A percentile compares a stretch with the other conserved stretches of the same genome.
Evolutionary conservation across 2,329 filamentous ascomycete species (phyloP).

Genomic region (Penicillium occitanis): DNA sequence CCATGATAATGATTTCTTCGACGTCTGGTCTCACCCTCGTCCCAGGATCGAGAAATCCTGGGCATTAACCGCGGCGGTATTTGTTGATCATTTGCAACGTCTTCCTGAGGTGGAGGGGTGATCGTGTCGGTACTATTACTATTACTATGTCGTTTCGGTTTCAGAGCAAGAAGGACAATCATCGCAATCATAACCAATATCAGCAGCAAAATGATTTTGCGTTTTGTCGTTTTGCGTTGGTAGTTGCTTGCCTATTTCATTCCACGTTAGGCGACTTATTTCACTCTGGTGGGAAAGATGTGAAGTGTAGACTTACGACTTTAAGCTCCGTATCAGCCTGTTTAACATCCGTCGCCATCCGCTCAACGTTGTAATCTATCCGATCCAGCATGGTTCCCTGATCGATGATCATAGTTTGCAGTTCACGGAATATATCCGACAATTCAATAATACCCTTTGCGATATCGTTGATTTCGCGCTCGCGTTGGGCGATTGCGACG

Average conservation of each 20-base stretch:
- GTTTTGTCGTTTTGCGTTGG: conserved; percentile 82
- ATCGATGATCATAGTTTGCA: conserved; percentile 93
- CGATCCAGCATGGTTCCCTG: conserved; percentile 89
- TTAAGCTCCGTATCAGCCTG: conserved; percentile 88
- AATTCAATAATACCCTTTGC: conserved; percentile 97
- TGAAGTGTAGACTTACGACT: conserved; percentile 52
- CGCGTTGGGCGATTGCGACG: conserved; percentile 80
- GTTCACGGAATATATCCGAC: conserved; percentile 91
- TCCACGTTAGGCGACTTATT: not conserved
- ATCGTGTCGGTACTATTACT: conserved; percentile 23
- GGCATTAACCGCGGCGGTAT: conserved; percentile 5
- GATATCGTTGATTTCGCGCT: conserved; percentile 96
- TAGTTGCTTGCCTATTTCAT: conserved; percentile 69
- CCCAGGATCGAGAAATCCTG: not conserved
- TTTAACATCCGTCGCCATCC: conserved; percentile 91
- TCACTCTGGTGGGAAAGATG: not conserved
- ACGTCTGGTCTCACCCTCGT: not conserved
- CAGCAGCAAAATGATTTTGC: conserved; percentile 89
- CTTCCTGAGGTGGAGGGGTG: not conserved
- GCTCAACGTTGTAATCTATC: conserved; percentile 97
- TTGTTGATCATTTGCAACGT: not conserved
- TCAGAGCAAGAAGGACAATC: conserved; percentile 79
- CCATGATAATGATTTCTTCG: not conserved
- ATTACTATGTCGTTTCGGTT: conserved; percentile 59
- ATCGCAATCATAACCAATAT: conserved; percentile 79